Evolutionary conservation across 2,329 filamentous ascomycete genomes (phyloP).

Genomic region (Laburnicola sp.): DNA sequence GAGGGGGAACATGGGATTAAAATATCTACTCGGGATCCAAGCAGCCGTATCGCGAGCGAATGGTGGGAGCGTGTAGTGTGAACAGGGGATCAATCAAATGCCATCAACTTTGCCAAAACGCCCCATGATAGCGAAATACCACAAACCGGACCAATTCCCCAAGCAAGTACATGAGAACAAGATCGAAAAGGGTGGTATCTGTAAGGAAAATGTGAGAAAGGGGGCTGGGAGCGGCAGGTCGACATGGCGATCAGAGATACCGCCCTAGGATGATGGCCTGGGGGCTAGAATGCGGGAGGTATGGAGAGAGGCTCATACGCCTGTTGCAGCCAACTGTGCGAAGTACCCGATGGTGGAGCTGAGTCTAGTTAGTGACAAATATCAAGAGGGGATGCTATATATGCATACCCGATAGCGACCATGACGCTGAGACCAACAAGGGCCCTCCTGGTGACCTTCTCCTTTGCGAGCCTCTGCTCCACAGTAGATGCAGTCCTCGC

Average conservation of each 20-base stretch:
- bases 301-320: too few species aligned
- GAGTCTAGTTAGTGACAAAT: conserved; percentile 18
- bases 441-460: conserved; percentile 83
- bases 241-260: too few species aligned
- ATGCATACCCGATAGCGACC: conserved; percentile 83
- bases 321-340: conserved; percentile 6
- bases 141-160: conserved; percentile 6
- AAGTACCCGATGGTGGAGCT: conserved; percentile 39
- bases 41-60: conserved; percentile 8
- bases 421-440: conserved; percentile 84
- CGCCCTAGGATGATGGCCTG: too few species aligned
- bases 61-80: neutral
- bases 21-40: conserved; percentile 18
- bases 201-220: conserved; percentile 9
- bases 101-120: conserved; percentile 1
- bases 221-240: too few species aligned
- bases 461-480: conserved; percentile 78
- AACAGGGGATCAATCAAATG: neutral
- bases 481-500: conserved; percentile 60
- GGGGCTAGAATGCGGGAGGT: too few species aligned
- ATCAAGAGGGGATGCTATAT: neutral
- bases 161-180: conserved; percentile 14
- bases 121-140: neutral
- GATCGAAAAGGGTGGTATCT: conserved; percentile 21
- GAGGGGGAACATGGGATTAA: conserved; percentile 16